Percentiles rank a stretch among this genome's conserved stretches.
Evolutionary conservation across 768 basidiomycete species (phyloP).

Genomic region (Hebeloma cylindrosporum): DNA sequence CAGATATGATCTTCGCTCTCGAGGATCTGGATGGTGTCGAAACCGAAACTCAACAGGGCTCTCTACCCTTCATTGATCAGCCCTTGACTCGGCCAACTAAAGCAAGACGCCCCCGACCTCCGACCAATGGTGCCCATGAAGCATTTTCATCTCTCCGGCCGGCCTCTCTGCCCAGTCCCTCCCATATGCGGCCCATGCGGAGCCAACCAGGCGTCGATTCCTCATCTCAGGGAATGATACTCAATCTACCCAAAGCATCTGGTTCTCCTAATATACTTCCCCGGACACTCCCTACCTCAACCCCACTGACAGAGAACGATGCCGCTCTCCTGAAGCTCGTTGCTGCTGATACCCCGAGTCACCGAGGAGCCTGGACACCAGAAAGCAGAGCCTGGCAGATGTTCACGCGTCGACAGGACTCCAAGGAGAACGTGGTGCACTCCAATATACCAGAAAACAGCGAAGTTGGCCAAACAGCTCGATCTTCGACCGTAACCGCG

Average conservation of each 20-base stretch:
- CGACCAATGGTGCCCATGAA: conserved; percentile 42
- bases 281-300: conserved; percentile 15
- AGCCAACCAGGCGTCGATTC: conserved; percentile 39
- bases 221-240: conserved; percentile 34
- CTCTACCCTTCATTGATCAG: conserved; percentile 45
- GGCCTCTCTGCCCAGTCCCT: conserved; percentile 65
- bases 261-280: conserved; percentile 8
- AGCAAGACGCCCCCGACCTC: conserved; percentile 30
- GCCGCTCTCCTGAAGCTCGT: conserved; percentile 59
- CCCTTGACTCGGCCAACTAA: conserved; percentile 34
- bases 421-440: conserved; percentile 19
- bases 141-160: conserved; percentile 64
- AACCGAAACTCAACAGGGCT: conserved; percentile 29
- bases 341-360: conserved; percentile 69
- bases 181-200: conserved; percentile 50
- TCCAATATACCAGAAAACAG: conserved; percentile 28
- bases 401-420: conserved; percentile 45
- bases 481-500: conserved; percentile 1
- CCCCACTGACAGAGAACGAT: conserved; percentile 20
- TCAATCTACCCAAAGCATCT: conserved; percentile 29
- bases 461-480: conserved; percentile 30
- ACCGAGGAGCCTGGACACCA: conserved; percentile 68
- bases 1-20: conserved; percentile 73
- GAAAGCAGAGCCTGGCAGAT: conserved; percentile 64
- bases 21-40: conserved; percentile 62